These are phyloP conservation scores for Clitocybe nebularis DNA, from an alignment of 1,284 basidiomycete species.

Conservation along the genomic window DNA sequence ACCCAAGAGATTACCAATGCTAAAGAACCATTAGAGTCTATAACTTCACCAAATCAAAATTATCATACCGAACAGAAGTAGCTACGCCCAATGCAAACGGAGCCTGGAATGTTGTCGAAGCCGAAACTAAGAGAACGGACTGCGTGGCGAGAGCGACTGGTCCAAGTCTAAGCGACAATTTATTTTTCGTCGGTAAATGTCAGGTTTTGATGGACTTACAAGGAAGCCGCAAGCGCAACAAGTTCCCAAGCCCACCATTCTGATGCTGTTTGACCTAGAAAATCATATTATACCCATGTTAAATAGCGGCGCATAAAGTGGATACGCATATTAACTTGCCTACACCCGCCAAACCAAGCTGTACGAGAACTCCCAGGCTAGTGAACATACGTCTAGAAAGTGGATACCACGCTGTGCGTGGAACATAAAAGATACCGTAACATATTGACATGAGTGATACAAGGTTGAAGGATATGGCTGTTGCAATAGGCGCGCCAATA, in stretches of 20 bases:
- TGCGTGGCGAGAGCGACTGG: slow-evolving; percentile 66
- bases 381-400: slow-evolving; percentile 64
- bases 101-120: slow-evolving; percentile 80
- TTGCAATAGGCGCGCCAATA: slow-evolving; percentile 90
- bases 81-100: slow-evolving; percentile 82
- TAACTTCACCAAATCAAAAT: not conserved
- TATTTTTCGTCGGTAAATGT: too few species aligned
- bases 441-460: slow-evolving; percentile 65
- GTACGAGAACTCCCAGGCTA: slow-evolving; percentile 68
- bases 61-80: slow-evolving; percentile 68
- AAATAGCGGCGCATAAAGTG: not conserved
- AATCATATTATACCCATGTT: not conserved
- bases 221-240: slow-evolving; percentile 53
- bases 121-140: slow-evolving; percentile 70
- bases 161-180: slow-evolving; percentile 35
- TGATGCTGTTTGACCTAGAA: slow-evolving; percentile 46
- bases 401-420: slow-evolving; percentile 84
- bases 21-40: slow-evolving; percentile 20
- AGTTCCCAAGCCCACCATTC: slow-evolving; percentile 96
- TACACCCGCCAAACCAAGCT: slow-evolving; percentile 76
- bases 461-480: slow-evolving; percentile 85
- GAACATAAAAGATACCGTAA: slow-evolving; percentile 77
- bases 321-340: slow-evolving; percentile 30
- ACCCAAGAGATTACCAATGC: slow-evolving; percentile 81
- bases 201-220: slow-evolving; percentile 21